A percentile compares a stretch with the other conserved stretches of the same genome.
These are phyloP conservation scores for Stachybotrys echinatus DNA, from an alignment of 2,329 filamentous ascomycete genomes.

Conservation along the genomic window DNA sequence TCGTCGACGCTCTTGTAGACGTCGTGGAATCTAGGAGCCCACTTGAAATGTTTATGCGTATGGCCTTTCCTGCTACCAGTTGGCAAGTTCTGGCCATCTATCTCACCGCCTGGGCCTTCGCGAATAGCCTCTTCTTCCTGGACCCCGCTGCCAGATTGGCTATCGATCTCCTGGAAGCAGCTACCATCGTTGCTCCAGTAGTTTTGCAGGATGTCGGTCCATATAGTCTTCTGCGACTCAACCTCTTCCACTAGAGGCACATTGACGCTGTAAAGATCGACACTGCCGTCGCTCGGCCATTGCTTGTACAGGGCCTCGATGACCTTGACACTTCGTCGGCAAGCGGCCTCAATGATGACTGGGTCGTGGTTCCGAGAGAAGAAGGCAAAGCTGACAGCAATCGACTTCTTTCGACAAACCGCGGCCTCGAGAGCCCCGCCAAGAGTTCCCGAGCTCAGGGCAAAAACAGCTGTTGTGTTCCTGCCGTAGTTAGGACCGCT, in stretches of 20 bases:
- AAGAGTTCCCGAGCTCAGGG: constrained; percentile 70
- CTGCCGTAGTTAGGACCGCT: constrained; percentile 79
- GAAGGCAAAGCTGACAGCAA: constrained; percentile 89
- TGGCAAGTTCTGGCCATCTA: constrained; percentile 25
- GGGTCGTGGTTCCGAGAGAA: constrained; percentile 81
- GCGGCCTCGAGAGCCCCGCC: constrained; percentile 75
- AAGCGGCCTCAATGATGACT: constrained; percentile 71
- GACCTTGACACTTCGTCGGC: constrained; percentile 66
- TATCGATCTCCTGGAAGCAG: constrained; percentile 78
- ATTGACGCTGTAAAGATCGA: constrained; percentile 88
- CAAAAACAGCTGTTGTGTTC: constrained; percentile 77
- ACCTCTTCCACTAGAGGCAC: constrained; percentile 79
- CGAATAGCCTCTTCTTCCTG: constrained; percentile 71
- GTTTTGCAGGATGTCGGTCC: constrained; percentile 84
- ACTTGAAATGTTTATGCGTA: constrained; percentile 86
- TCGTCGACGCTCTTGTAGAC: constrained; percentile 84
- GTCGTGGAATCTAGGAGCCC: constrained; percentile 82
- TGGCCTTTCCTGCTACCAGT: constrained; percentile 37
- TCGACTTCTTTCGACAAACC: constrained; percentile 61
- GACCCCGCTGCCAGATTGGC: constrained; percentile 56
- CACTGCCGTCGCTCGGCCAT: constrained; percentile 61
- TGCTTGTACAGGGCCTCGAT: constrained; percentile 74
- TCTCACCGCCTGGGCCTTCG: constrained; percentile 51
- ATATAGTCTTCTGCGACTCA: constrained; percentile 67
- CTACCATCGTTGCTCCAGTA: constrained; percentile 72